These are phyloP conservation scores for Arthrobotrys sphaeroides DNA, from an alignment of 2,329 filamentous ascomycete species.

Conservation along the genomic window DNA sequence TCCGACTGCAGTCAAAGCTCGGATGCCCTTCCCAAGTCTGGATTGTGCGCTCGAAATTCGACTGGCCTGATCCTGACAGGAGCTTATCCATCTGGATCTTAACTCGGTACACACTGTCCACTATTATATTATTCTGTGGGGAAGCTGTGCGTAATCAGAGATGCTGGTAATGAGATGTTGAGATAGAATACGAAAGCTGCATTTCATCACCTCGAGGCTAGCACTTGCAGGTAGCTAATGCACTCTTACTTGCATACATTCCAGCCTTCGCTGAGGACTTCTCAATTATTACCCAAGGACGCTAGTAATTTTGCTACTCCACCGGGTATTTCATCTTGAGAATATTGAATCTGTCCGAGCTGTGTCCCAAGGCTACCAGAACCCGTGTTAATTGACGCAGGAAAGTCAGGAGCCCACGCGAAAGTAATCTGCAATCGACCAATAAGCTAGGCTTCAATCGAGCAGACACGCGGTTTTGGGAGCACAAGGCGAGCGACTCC, in stretches of 20 bases:
- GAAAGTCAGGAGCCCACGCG: neutral
- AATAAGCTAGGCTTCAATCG: neutral
- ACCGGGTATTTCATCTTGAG: neutral
- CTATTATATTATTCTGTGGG: neutral
- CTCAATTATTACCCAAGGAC: too few relatives aligned
- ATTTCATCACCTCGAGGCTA: neutral
- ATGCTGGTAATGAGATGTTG: constrained; percentile 8
- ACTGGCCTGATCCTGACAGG: constrained; percentile 17
- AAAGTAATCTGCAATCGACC: neutral
- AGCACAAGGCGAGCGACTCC: neutral
- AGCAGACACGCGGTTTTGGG: too few relatives aligned
- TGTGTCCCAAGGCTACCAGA: neutral
- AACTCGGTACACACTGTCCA: neutral
- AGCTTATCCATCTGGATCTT: neutral
- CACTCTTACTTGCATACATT: constrained; percentile 49
- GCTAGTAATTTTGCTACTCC: neutral
- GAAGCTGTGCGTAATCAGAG: constrained; percentile 29
- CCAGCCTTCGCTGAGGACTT: neutral
- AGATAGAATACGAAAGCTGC: neutral
- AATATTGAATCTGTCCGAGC: neutral
- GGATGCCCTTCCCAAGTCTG: constrained; percentile 1
- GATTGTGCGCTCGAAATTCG: constrained; percentile 23
- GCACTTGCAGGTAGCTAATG: constrained; percentile 42
- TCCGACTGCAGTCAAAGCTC: constrained; percentile 24
- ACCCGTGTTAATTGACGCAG: too few relatives aligned